Conservation (phyloP, 1,284 basidiomycete species). For the Cryptococcus floricola region DNA sequence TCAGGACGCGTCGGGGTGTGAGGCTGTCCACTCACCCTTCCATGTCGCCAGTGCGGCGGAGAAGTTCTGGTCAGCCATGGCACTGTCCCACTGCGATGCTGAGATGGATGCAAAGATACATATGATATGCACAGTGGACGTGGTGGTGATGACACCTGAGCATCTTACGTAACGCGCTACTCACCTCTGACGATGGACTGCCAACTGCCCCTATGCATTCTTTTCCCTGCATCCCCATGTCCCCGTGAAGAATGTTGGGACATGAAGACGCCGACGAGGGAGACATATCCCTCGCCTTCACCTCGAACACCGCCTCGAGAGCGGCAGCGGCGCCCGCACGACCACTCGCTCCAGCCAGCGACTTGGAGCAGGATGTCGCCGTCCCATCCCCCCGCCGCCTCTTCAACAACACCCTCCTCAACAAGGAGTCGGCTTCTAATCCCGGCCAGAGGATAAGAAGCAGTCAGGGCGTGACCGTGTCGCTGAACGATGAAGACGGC, state of each 20-base stretch:
- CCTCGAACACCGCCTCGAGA: neutral
- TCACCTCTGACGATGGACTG: neutral
- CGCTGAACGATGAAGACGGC: slow-evolving; percentile 4
- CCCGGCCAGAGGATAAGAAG: neutral
- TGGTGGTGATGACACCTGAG: no score
- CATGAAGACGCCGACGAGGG: neutral
- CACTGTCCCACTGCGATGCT: neutral
- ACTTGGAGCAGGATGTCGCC: slow-evolving; percentile 5
- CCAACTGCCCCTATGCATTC: no score
- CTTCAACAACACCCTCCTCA: slow-evolving; percentile 14
- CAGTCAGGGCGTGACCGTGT: neutral
- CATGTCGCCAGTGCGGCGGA: slow-evolving; percentile 79
- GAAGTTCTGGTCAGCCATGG: slow-evolving; percentile 58
- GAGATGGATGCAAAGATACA: no score
- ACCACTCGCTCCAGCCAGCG: neutral
- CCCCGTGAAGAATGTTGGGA: neutral
- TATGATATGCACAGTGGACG: no score
- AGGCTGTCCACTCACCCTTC: slow-evolving; percentile 59
- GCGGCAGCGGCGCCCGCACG: neutral
- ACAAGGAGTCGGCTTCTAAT: neutral
- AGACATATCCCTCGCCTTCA: slow-evolving; percentile 2
- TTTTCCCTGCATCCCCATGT: neutral
- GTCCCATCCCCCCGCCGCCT: slow-evolving; percentile 13
- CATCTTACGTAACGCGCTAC: neutral
- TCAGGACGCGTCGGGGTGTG: neutral